Evolutionary conservation across 306 rosid species (phyloP).

Genomic region (Trifolium subterraneum): DNA sequence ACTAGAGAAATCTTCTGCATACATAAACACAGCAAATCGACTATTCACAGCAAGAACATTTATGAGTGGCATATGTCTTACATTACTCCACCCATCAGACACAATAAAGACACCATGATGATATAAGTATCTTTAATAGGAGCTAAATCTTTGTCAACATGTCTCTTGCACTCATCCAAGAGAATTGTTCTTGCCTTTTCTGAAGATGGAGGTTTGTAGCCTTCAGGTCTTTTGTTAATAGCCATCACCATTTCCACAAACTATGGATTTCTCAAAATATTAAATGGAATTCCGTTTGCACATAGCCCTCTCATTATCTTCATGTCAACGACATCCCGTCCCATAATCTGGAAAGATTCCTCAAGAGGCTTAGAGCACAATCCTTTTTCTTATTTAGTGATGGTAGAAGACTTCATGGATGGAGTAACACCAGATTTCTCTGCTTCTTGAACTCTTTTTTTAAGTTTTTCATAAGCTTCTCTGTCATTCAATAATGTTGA

Average conservation of each 20-base stretch:
- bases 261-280: neutral
- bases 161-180: neutral
- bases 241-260: too few relatives aligned
- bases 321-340: neutral
- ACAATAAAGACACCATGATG: neutral
- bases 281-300: constrained; percentile 5
- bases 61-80: neutral
- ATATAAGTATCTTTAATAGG: constrained; percentile 6
- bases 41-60: neutral
- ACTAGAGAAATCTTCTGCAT: neutral
- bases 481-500: neutral
- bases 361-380: neutral
- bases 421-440: neutral
- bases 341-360: neutral
- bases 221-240: too few relatives aligned
- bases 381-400: neutral
- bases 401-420: neutral
- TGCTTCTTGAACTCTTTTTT: constrained; percentile 3
- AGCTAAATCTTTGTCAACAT: neutral
- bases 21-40: neutral
- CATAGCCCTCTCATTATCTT: neutral
- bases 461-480: neutral
- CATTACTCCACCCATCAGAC: neutral
- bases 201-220: neutral
- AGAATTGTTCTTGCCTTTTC: neutral